Evolutionary conservation across 1,139 yeast species (phyloP), one percentile per base, ranked within the genome.

Genomic region (Hemisphaericaspora lyxosophila): DNA sequence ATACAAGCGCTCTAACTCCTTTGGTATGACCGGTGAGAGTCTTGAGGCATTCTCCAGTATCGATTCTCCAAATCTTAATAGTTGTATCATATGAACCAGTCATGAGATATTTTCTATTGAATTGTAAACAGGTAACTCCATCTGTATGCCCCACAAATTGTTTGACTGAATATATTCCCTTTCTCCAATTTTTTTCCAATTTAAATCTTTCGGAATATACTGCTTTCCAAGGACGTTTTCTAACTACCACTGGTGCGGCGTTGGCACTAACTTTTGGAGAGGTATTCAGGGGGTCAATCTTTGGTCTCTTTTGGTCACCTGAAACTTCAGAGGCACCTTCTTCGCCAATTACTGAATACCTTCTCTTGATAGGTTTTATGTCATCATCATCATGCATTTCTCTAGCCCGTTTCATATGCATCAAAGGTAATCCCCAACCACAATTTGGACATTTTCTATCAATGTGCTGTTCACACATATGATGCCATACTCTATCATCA

Each of bases 381-480:
- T 65, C 62, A 9, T 62, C 65, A 19, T 55, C 65, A 15, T 35
- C 44, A 28, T 22, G 53, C 60, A 58, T 64, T 51, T 76, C 83
- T 45, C 87, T 66, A 6, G 86, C 83, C 45, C 86, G 68, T 54
- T 82, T 83, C 83, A 85, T 85, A 51, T 83, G 88, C 78, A 92
- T 78, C 44, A 92, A 67, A 2, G 98, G 98, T 49, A 92, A 70
- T 5, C 98, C 98, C 98, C 98, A 92, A 8, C 98, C 98, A 68
- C 98, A 92, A 57, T 87, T 88, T 31, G 97, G 96, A 63, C 98
- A 92, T 60, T 92, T 92, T 43, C 95, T 73, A 62, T 92, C 98
- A 42, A 92, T 92, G 59, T 92, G 98, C 61, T 92, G 98, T 59
- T 89, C 96, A 60, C 98, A 92, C 92, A 92, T 85, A 50, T 92